These are phyloP conservation scores for Lactuca saligna DNA, from an alignment of 129 eudicot genomes.

Conservation along the genomic window DNA sequence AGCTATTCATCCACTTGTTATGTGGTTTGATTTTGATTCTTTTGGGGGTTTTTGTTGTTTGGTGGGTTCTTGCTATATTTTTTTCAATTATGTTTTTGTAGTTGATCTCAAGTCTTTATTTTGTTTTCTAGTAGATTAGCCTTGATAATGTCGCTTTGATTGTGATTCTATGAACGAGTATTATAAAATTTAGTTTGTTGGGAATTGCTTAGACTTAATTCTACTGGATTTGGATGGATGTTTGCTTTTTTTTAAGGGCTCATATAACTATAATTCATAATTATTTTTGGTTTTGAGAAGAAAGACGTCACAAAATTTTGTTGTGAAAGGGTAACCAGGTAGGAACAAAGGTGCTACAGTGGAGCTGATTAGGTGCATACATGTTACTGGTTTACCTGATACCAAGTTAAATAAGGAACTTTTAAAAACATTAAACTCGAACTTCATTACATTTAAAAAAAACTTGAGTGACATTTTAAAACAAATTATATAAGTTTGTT, in stretches of 20 bases:
- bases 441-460: no score
- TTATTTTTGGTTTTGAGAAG: background rate
- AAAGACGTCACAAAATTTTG: background rate
- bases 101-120: slow-evolving; percentile 8
- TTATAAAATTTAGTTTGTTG: background rate
- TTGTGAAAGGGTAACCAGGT: no score
- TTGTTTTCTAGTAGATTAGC: background rate
- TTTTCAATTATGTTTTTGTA: background rate
- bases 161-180: background rate
- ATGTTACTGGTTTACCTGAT: no score
- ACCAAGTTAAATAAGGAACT: no score
- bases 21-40: slow-evolving; percentile 13
- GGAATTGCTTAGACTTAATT: slow-evolving; percentile 1
- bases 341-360: no score
- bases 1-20: background rate
- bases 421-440: no score
- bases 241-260: slow-evolving; percentile 4
- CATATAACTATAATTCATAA: background rate
- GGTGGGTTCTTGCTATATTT: background rate
- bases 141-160: slow-evolving; percentile 13
- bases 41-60: slow-evolving; percentile 9
- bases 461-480: no score
- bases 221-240: background rate
- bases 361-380: no score
- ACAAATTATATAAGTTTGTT: no score